These are phyloP conservation scores for Lasiodiplodia hormozganensis DNA, from an alignment of 2,329 filamentous ascomycete species.

Conservation along the genomic window DNA sequence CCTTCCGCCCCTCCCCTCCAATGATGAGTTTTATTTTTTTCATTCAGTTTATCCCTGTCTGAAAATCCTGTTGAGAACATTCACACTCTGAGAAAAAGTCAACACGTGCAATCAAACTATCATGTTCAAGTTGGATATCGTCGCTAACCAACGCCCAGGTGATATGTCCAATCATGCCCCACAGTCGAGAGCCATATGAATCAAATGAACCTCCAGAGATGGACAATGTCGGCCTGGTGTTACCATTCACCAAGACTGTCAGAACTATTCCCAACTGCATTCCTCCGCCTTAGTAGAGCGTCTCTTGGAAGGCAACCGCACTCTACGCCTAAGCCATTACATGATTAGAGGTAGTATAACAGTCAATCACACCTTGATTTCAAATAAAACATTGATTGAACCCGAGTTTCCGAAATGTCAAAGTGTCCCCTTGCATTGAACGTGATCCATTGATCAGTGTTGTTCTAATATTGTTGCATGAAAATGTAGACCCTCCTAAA, in stretches of 20 bases:
- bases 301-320: background rate
- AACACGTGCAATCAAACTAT: background rate
- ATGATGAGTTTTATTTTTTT: constrained; percentile 28
- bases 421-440: background rate
- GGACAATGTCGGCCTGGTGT: background rate
- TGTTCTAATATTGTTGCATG: background rate
- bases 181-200: no score
- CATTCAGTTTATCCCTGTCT: constrained; percentile 40
- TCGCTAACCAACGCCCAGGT: background rate
- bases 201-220: background rate
- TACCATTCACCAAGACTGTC: no score
- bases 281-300: background rate
- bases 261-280: background rate
- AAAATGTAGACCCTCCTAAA: background rate
- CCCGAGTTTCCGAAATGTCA: background rate
- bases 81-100: constrained; percentile 21
- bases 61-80: constrained; percentile 25
- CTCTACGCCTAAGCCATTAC: background rate
- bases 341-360: background rate
- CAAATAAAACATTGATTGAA: background rate
- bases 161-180: background rate
- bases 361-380: background rate
- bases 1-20: background rate
- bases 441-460: background rate
- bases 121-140: background rate